Base-by-base conservation (phyloP, 257 asterid genomes). In the Ophiorrhiza pumila region DNA sequence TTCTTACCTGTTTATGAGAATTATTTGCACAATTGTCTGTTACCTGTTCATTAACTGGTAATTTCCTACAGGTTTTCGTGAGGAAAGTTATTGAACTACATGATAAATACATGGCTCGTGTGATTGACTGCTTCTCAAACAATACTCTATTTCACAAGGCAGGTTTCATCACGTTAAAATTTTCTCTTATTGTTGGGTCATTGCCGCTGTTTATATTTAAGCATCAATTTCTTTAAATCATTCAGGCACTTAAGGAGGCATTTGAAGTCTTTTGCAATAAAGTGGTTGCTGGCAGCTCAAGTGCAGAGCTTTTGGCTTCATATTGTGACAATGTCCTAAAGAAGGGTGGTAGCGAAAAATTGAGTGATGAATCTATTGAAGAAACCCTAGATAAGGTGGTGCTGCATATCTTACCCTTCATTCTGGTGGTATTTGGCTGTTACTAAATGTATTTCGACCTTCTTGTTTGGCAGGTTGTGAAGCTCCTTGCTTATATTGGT, bases 211-310 rank as follows among this genome's bases (percentile, higher is more conserved):
- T 53, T 56, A 31, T 35, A 63, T 41, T 42, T 74, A 29, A 13
- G 65, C 31, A 46, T 74, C 53, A 61, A 61, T 47, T 9, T 60
- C 37, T 31, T 42, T 57, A 23, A 49, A 42, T 41, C 37, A 49
- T 83, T 10, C 72, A 86, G 91, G 86, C 86, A 42, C 62, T 88
- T 39, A 83, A 80, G 68, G 86, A 86, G 52, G 88, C 91, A 31
- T 88, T 88, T 67, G 90, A 83, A 72, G 74, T 70, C 58, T 86
- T 86, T 63, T 86, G 91, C 80, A 88, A 86, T 68, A 84, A 86
- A 65, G 12, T 27, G 39, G 80, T 84, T 71, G 77, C 83, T 14
- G 87, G 89, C 37, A 60, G 74, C 64, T 79, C 93, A 12, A 75
- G 78, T 65, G 87, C 88, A 0, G 91, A 88, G 71, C 83, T 81